Evolutionary conservation across 768 basidiomycete genomes (phyloP).

Genomic region (Agaricus sinodeliciosus): DNA sequence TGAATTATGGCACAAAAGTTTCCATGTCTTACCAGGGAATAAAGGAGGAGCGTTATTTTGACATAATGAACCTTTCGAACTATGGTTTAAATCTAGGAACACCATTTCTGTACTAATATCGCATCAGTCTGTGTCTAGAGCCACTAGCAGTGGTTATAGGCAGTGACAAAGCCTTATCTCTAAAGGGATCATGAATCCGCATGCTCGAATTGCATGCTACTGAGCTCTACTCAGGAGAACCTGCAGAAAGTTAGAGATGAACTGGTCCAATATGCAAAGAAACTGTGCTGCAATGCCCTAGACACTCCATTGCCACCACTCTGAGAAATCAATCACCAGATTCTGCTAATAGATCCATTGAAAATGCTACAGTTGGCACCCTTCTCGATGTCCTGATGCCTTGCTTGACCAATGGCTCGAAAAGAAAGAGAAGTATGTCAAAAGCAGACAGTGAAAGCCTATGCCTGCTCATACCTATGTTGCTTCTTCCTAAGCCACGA

Average conservation of each 20-base stretch:
- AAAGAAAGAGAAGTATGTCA: conserved; percentile 23
- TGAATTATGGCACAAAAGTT: conserved; percentile 22
- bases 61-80: conserved; percentile 31
- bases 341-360: conserved; percentile 30
- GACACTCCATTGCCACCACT: conserved; percentile 25
- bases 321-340: conserved; percentile 29
- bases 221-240: conserved; percentile 9
- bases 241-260: conserved; percentile 14
- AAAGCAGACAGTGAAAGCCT: conserved; percentile 19
- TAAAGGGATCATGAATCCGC: conserved; percentile 11
- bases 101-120: conserved; percentile 30
- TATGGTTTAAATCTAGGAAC: conserved; percentile 38
- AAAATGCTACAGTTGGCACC: conserved; percentile 25
- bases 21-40: conserved; percentile 29
- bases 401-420: conserved; percentile 22
- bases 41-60: conserved; percentile 22
- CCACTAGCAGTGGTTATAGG: conserved; percentile 22
- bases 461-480: conserved; percentile 25
- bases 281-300: conserved; percentile 16
- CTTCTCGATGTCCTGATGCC: conserved; percentile 31
- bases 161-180: conserved; percentile 11
- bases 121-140: conserved; percentile 20
- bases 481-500: conserved; percentile 26
- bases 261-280: conserved; percentile 18
- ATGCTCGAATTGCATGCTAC: conserved; percentile 14